Evolutionary conservation across 257 asterid species (phyloP).

Genomic region (Ballota nigra): DNA sequence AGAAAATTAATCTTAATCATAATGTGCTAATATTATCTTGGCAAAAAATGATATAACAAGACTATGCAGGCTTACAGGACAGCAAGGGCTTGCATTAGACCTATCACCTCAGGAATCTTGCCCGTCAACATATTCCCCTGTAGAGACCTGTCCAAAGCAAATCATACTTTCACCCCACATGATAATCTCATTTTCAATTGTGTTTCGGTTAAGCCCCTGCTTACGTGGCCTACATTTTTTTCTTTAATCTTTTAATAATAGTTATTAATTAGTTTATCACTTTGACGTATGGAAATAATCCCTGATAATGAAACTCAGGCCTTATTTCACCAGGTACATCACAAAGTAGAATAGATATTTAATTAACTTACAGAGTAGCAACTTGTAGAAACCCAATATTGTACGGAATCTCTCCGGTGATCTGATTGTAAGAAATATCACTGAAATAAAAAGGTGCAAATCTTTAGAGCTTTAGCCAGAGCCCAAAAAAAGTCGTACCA

Average conservation of each 20-base stretch:
- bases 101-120: constrained; percentile 90
- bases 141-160: constrained; percentile 55
- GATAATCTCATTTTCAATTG: not conserved
- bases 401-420: constrained; percentile 92
- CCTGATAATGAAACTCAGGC: not conserved
- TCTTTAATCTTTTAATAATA: too few relatives aligned
- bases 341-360: not conserved
- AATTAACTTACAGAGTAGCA: constrained; percentile 81
- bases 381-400: constrained; percentile 97
- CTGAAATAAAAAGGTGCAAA: constrained; percentile 33
- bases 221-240: too few relatives aligned
- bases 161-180: not conserved
- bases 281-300: not conserved
- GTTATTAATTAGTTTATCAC: not conserved
- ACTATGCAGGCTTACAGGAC: constrained; percentile 64
- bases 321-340: not conserved
- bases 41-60: not conserved
- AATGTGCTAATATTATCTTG: not conserved
- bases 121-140: constrained; percentile 95
- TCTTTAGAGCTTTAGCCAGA: not conserved
- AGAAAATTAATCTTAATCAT: too few relatives aligned
- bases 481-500: not conserved
- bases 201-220: not conserved
- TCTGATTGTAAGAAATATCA: constrained; percentile 90
- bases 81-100: constrained; percentile 99